These are phyloP conservation scores for Solanum clarkiae DNA, from an alignment of 257 asterid genomes.

Conservation along the genomic window DNA sequence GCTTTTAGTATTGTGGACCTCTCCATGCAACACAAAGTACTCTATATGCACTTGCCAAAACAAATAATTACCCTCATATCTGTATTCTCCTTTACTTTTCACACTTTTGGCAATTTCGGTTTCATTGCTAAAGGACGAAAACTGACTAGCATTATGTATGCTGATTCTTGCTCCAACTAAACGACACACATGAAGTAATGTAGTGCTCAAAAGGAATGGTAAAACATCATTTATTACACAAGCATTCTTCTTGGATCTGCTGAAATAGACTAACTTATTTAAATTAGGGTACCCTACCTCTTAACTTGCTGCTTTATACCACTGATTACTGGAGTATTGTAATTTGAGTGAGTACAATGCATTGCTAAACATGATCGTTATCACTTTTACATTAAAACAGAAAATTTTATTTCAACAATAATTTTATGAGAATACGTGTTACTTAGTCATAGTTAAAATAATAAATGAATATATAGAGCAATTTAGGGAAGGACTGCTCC, in stretches of 20 bases:
- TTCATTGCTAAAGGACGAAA: background rate
- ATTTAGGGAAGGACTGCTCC: background rate
- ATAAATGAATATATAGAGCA: background rate
- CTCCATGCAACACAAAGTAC: slow-evolving; percentile 16
- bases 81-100: background rate
- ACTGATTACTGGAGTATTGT: background rate
- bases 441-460: background rate
- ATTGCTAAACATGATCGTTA: background rate
- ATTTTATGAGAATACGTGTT: background rate
- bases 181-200: background rate
- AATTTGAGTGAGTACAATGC: background rate
- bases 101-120: background rate
- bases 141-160: background rate
- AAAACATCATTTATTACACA: slow-evolving; percentile 1
- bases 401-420: background rate
- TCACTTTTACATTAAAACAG: background rate
- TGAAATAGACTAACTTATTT: background rate
- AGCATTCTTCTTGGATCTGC: slow-evolving; percentile 35
- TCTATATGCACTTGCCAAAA: background rate
- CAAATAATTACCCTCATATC: background rate
- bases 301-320: background rate
- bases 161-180: background rate
- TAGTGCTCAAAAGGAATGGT: background rate
- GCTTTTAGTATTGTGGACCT: slow-evolving; percentile 1
- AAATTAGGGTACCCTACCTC: background rate